phyloP scores from a whole-genome alignment of 495 filamentous ascomycete species.

The Hyphodiscus hymeniophilus region DNA sequence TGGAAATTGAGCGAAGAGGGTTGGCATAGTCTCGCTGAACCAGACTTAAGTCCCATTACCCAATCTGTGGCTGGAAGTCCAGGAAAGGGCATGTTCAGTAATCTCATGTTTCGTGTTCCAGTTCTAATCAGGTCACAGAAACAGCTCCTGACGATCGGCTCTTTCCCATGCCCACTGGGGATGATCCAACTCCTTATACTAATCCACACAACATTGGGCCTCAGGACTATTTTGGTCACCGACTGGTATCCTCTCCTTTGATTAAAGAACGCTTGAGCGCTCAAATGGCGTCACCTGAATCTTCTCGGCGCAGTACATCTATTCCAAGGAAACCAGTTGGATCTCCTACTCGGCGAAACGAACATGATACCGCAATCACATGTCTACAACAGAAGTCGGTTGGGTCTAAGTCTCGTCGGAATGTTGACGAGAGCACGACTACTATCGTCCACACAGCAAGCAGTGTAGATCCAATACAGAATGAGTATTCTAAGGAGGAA shows the following conservation, averaged over 20 bases:
- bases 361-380: too few species aligned
- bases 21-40: slow-evolving; percentile 42
- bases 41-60: slow-evolving; percentile 35
- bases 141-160: slow-evolving; percentile 14
- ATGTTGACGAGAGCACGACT: too few species aligned
- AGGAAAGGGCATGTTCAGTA: slow-evolving; percentile 23
- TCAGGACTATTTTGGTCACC: slow-evolving; percentile 31
- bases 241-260: slow-evolving; percentile 13
- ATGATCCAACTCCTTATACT: slow-evolving; percentile 16
- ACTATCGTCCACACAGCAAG: slow-evolving; percentile 11
- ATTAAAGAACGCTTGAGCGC: background rate
- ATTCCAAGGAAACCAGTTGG: slow-evolving; percentile 14
- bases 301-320: background rate
- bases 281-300: background rate
- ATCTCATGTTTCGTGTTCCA: background rate
- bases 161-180: slow-evolving; percentile 16
- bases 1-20: slow-evolving; percentile 33
- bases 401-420: too few species aligned
- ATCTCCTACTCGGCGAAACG: slow-evolving; percentile 6
- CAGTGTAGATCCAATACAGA: slow-evolving; percentile 16
- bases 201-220: slow-evolving; percentile 1
- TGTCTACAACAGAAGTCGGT: too few species aligned
- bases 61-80: slow-evolving; percentile 30
- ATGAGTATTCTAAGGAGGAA: background rate
- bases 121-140: slow-evolving; percentile 22